A percentile compares a stretch with the other conserved stretches of the same genome.
Evolutionary conservation across 1,284 basidiomycete genomes (phyloP).

Genomic region (Tilletia indica): DNA sequence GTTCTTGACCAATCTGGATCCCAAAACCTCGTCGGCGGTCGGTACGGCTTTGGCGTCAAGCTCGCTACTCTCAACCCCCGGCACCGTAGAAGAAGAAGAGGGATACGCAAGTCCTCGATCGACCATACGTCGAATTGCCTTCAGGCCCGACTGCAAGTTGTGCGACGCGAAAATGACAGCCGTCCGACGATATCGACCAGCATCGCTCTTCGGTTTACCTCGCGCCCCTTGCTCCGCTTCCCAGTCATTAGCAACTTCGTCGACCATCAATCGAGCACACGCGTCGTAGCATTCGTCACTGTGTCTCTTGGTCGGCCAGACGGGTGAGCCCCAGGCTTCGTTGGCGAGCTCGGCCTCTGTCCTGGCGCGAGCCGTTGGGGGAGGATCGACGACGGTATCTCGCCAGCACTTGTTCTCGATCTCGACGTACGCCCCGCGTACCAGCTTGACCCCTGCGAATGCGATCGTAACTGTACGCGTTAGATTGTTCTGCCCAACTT

Average conservation of each 20-base stretch:
- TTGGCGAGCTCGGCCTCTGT: slow-evolving; percentile 23
- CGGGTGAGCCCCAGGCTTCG: slow-evolving; percentile 55
- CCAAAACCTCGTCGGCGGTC: too few species aligned
- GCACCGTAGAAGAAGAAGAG: neutral
- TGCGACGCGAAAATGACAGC: slow-evolving; percentile 83
- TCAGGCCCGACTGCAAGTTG: slow-evolving; percentile 69
- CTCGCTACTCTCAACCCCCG: too few species aligned
- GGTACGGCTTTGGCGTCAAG: too few species aligned
- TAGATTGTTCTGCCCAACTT: neutral
- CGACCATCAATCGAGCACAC: slow-evolving; percentile 67
- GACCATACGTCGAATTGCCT: slow-evolving; percentile 67
- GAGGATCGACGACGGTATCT: slow-evolving; percentile 40
- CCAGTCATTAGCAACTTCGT: slow-evolving; percentile 60
- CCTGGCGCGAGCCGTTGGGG: slow-evolving; percentile 34
- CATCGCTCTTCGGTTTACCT: slow-evolving; percentile 14
- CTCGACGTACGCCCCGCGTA: slow-evolving; percentile 87
- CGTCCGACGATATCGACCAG: slow-evolving; percentile 58
- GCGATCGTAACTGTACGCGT: neutral
- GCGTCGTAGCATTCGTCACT: slow-evolving; percentile 79
- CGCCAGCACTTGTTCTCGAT: slow-evolving; percentile 64
- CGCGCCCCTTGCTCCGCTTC: neutral
- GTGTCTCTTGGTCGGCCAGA: slow-evolving; percentile 62
- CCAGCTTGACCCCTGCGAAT: slow-evolving; percentile 76
- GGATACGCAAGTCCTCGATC: slow-evolving; percentile 63
- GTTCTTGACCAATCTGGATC: slow-evolving; percentile 17